Conservation (phyloP, 257 asterid genomes). For the Paraleonurus japonicus region DNA sequence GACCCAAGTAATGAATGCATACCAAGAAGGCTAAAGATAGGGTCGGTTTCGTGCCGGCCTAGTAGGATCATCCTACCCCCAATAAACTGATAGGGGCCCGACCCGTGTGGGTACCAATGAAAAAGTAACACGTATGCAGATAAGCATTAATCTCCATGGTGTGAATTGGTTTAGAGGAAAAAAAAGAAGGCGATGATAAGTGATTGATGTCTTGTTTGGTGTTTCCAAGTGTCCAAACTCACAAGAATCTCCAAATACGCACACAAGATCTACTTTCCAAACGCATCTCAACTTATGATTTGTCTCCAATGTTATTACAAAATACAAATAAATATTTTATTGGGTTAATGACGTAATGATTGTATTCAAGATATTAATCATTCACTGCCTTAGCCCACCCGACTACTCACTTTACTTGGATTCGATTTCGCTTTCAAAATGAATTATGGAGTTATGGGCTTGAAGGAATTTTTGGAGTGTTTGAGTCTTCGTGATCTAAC, state of each 20-base stretch:
- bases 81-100: conserved; percentile 1
- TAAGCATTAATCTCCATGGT: neutral
- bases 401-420: no score
- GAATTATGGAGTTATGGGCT: no score
- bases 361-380: no score
- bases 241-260: conserved; percentile 23
- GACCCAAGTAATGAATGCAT: conserved; percentile 20
- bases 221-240: conserved; percentile 7
- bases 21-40: neutral
- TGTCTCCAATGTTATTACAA: neutral
- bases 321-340: no score
- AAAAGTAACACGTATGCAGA: neutral
- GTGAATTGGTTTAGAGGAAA: neutral
- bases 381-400: no score
- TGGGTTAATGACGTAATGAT: no score
- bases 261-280: conserved; percentile 4
- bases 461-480: no score
- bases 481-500: no score
- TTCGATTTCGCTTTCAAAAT: no score
- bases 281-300: neutral
- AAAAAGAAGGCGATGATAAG: neutral
- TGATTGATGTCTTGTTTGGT: conserved; percentile 28
- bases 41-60: conserved; percentile 20
- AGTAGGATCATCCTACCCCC: neutral
- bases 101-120: neutral